Conservation (phyloP, 1,284 basidiomycete species). For the Leccinum pachyderme region DNA sequence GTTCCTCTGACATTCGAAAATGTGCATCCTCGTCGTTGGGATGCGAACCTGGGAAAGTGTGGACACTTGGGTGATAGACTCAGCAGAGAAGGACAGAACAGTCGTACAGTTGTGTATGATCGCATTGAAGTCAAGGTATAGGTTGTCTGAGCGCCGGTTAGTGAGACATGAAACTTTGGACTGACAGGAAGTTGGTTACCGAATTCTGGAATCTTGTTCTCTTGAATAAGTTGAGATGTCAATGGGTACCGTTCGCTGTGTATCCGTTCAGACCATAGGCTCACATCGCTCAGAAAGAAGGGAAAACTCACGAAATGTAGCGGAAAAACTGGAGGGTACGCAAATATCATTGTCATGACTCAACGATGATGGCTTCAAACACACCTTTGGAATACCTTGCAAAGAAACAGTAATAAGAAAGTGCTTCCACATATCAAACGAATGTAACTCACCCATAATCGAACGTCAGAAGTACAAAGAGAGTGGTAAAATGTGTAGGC, state of each 20-base stretch:
- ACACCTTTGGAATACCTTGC: constrained; percentile 60
- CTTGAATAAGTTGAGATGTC: constrained; percentile 95
- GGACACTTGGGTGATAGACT: neutral
- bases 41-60: constrained; percentile 65
- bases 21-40: constrained; percentile 94
- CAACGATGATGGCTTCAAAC: constrained; percentile 44
- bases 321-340: constrained; percentile 64
- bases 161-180: constrained; percentile 5
- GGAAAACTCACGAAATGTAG: constrained; percentile 69
- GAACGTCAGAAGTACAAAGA: constrained; percentile 6
- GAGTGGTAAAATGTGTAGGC: neutral
- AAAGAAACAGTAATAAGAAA: constrained; percentile 3
- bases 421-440: rapidly evolving
- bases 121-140: constrained; percentile 97
- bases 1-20: constrained; percentile 93
- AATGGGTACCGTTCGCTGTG: constrained; percentile 93
- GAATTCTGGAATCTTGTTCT: constrained; percentile 96
- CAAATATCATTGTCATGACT: constrained; percentile 8
- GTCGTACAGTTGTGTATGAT: constrained; percentile 95
- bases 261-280: constrained; percentile 11
- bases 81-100: neutral
- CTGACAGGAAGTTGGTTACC: constrained; percentile 41
- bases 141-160: constrained; percentile 56
- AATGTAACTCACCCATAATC: constrained; percentile 24
- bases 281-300: neutral